These are phyloP conservation scores for Cymbomonas tetramitiformis DNA, from an alignment of 139 green algal genomes.

Conservation along the genomic window DNA sequence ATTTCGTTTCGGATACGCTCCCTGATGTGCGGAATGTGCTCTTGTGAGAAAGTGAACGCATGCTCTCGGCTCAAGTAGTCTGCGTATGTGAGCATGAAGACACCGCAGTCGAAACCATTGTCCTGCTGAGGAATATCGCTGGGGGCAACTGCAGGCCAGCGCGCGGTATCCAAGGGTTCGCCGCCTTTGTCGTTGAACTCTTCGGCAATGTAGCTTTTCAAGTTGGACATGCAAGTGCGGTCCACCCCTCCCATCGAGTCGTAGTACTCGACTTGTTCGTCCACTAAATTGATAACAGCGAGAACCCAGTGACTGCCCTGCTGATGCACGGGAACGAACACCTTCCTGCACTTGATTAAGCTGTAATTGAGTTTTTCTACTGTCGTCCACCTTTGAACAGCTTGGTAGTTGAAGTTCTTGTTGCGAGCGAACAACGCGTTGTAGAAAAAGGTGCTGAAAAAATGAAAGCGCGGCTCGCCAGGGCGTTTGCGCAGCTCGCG, in stretches of 20 bases:
- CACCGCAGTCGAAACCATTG: conserved; percentile 27
- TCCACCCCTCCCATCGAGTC: conserved; percentile 31
- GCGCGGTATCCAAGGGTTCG: conserved; percentile 17
- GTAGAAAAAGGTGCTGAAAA: conserved; percentile 41
- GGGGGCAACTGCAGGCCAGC: conserved; percentile 18
- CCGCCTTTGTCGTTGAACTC: conserved; percentile 29
- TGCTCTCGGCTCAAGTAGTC: no score
- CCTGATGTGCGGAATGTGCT: no score
- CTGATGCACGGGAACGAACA: conserved; percentile 36
- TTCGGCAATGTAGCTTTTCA: conserved; percentile 28
- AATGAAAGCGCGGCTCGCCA: conserved; percentile 19
- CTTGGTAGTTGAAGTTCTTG: conserved; percentile 25
- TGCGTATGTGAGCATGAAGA: conserved; percentile 24
- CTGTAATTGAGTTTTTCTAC: conserved; percentile 24
- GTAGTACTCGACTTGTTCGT: conserved; percentile 25
- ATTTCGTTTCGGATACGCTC: no score
- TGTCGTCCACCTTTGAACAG: conserved; percentile 28
- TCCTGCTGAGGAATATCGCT: conserved; percentile 30
- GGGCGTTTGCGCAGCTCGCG: conserved; percentile 3
- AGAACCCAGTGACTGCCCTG: conserved; percentile 31
- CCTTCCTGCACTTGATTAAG: conserved; percentile 32
- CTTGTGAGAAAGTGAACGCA: no score
- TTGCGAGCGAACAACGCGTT: conserved; percentile 23
- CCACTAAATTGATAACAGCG: conserved; percentile 32
- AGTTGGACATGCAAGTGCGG: conserved; percentile 9